A percentile compares a stretch with the other conserved stretches of the same genome.
Evolutionary conservation across 225 moss, liverwort and hornwort genomes (phyloP).

Genomic region (Sphagnum tenellum): DNA sequence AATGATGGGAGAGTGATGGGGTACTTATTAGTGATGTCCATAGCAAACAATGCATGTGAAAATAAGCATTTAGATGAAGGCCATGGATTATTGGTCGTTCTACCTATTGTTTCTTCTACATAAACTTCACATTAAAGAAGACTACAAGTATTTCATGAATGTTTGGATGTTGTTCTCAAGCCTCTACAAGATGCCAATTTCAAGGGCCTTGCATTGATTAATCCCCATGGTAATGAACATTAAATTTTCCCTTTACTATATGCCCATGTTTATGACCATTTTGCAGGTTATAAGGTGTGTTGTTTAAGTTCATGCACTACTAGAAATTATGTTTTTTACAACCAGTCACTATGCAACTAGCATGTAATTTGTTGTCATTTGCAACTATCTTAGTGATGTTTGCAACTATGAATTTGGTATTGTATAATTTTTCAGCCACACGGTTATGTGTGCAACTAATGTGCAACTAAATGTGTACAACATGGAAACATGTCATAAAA

Average conservation of each 20-base stretch:
- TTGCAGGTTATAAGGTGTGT: not conserved
- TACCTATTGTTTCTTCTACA: not conserved
- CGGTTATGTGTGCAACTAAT: no score
- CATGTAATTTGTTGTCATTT: no score
- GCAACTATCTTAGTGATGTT: no score
- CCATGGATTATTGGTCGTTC: not conserved
- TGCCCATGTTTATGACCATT: not conserved
- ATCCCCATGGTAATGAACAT: not conserved
- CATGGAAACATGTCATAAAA: no score
- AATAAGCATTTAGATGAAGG: not conserved
- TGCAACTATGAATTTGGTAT: no score
- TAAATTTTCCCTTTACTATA: not conserved
- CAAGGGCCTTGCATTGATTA: not conserved
- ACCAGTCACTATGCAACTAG: no score
- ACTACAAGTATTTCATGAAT: not conserved
- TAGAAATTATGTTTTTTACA: no score
- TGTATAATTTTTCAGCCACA: no score
- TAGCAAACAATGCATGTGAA: conserved; percentile 3
- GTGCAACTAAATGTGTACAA: no score
- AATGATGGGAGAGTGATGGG: not conserved
- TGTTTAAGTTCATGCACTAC: no score
- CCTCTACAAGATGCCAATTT: not conserved
- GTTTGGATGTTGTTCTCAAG: not conserved
- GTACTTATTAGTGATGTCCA: not conserved
- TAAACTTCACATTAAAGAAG: not conserved